Conservation (phyloP, 1,284 basidiomycete species). For the Takashimella tepidaria region DNA sequence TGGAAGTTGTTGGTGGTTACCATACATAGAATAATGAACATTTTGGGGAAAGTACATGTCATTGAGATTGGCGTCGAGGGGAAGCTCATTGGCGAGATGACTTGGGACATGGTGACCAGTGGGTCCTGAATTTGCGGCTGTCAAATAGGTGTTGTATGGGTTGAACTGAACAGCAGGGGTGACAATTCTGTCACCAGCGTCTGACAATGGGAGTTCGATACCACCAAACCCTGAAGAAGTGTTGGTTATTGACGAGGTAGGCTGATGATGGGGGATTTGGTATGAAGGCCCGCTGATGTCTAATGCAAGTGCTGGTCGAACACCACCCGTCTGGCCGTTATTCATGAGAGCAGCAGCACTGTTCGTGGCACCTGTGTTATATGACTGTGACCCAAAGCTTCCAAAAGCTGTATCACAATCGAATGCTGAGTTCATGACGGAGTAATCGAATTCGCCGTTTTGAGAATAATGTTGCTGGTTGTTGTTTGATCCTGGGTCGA, state of each 20-base stretch:
- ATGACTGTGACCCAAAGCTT: not conserved
- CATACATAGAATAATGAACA: slow-evolving; percentile 1
- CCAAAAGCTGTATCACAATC: not conserved
- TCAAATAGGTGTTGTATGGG: slow-evolving; percentile 4
- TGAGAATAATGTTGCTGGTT: slow-evolving; percentile 1
- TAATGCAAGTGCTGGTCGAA: slow-evolving; percentile 21
- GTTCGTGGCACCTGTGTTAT: not conserved
- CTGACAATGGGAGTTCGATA: slow-evolving; percentile 7
- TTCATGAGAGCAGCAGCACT: not conserved
- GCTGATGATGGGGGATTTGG: slow-evolving; percentile 14
- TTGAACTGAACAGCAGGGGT: slow-evolving; percentile 7
- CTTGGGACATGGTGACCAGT: not conserved
- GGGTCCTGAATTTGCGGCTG: too few relatives aligned
- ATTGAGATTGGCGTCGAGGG: slow-evolving; percentile 4
- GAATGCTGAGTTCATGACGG: not conserved
- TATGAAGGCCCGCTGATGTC: slow-evolving; percentile 19
- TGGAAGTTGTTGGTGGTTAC: not conserved
- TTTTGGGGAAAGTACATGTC: slow-evolving; percentile 12
- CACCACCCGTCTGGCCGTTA: not conserved
- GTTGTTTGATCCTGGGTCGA: slow-evolving; percentile 2
- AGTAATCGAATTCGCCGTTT: slow-evolving; percentile 4
- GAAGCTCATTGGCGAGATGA: not conserved
- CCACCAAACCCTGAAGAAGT: slow-evolving; percentile 15
- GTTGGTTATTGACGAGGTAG: slow-evolving; percentile 16
- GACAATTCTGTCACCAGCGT: slow-evolving; percentile 13